Percentiles rank a stretch among this genome's conserved stretches.
These are phyloP conservation scores for Phytophthora vignae DNA, from an alignment of 352 stramenopile genomes.

Conservation along the genomic window DNA sequence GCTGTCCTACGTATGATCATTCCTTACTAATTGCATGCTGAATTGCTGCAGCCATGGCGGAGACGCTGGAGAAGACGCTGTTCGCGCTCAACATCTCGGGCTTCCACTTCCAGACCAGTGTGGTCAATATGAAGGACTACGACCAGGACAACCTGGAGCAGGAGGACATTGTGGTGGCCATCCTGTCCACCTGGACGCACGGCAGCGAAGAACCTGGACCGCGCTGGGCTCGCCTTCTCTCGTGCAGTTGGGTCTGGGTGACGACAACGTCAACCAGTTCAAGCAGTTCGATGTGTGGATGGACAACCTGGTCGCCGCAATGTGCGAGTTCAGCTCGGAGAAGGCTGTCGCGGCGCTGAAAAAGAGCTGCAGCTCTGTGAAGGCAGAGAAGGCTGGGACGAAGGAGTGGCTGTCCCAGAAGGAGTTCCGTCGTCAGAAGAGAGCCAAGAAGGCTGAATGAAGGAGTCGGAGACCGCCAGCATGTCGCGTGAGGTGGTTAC, in stretches of 20 bases:
- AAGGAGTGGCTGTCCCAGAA: constrained; percentile 82
- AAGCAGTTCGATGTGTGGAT: constrained; percentile 85
- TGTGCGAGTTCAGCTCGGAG: constrained; percentile 80
- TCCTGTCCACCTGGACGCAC: constrained; percentile 91
- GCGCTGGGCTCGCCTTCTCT: constrained; percentile 71
- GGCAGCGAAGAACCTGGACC: constrained; percentile 79
- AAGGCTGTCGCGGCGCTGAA: constrained; percentile 28
- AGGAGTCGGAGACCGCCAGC: constrained; percentile 75
- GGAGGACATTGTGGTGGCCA: constrained; percentile 81
- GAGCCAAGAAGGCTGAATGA: constrained; percentile 83
- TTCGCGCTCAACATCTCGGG: constrained; percentile 84
- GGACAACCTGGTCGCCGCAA: constrained; percentile 77
- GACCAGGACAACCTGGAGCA: constrained; percentile 92
- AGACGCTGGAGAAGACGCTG: constrained; percentile 77
- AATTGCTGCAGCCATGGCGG: constrained; percentile 59
- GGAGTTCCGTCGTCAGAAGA: constrained; percentile 87
- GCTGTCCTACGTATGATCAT: background rate
- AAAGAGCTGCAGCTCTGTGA: constrained; percentile 20
- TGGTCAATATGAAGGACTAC: constrained; percentile 91
- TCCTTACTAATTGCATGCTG: background rate
- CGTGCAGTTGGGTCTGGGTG: constrained; percentile 66
- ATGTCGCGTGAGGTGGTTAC: constrained; percentile 95
- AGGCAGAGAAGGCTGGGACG: constrained; percentile 27
- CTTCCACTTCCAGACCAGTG: constrained; percentile 84
- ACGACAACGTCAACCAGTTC: constrained; percentile 88